Base-by-base conservation (phyloP, 176 grass and related monocot genomes). In the Leersia perrieri region DNA sequence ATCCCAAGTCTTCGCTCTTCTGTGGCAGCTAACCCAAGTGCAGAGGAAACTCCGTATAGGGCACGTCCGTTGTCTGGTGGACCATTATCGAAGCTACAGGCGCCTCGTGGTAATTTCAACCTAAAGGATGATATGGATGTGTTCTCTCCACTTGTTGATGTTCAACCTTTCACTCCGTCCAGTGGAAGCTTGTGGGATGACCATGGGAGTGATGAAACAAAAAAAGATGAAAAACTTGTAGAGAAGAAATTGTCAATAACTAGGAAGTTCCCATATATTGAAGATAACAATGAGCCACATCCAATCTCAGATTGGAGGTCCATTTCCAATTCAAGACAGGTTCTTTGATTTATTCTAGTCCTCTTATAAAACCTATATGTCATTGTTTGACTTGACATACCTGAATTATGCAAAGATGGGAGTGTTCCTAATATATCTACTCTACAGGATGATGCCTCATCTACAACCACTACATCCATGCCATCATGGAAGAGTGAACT, bases 121-220 rank as follows among this genome's bases (percentile, higher is more conserved):
- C 51, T 93, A 30, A 99, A 95, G 85, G 93, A 99, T 89, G 96
- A 99, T 76, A 99, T 99, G 96, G 96, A 95, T 88, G 96, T 99
- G 20, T 99, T 95, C 89, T 99, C 96, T 84, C 96, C 96, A 22
- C 88, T 99, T 75, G 93, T 99, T 77, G 96, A 95, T 80, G 93
- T 95, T 47, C 96, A 99, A 65, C 93, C 96, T 89, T 93, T 93
- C 79, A 94, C 92, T 33, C 88, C 92, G 39, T 99, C 96, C 63
- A 94, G 86, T 65, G 69, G 85, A 70, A 91, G 79, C 77, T 93
- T 75, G 90, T 99, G 89, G 93, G 88, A 95, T 85, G 96, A 99
- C n/a, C 86, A 92, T 81, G 92, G 88, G 51, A 75, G 83, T 74
- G 87, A 93, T 82, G 87, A 92, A 72, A 72, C 69, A 15, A 93